Conservation (phyloP, 202 grass and related monocot genomes). For the Panicum hallii region DNA sequence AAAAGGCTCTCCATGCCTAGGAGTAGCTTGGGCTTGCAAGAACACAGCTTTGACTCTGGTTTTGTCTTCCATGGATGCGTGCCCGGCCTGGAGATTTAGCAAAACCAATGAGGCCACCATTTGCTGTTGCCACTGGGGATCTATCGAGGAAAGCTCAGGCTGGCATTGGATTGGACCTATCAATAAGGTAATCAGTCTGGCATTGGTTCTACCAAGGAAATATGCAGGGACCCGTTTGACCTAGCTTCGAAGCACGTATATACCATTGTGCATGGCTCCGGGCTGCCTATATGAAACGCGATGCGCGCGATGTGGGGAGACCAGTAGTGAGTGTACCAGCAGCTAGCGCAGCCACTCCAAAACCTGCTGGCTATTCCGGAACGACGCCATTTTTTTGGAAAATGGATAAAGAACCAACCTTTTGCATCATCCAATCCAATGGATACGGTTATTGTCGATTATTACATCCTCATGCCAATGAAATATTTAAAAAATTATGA, state of each 20-base stretch:
- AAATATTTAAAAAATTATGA: too few species aligned
- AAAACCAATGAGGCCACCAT: background rate
- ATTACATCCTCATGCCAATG: too few species aligned
- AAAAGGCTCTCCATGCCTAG: too few species aligned
- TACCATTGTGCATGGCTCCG: background rate
- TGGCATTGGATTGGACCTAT: background rate
- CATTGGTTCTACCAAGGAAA: background rate
- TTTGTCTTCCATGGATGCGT: background rate
- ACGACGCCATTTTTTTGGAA: too few species aligned
- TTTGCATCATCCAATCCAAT: too few species aligned
- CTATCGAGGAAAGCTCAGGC: background rate
- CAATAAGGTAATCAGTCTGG: background rate
- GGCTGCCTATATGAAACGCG: background rate
- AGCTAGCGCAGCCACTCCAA: too few species aligned
- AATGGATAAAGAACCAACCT: too few species aligned
- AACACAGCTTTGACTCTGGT: too few species aligned
- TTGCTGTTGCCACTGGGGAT: background rate
- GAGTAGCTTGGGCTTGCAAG: too few species aligned
- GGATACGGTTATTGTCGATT: too few species aligned
- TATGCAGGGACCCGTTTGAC: background rate
- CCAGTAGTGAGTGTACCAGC: background rate
- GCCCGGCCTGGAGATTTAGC: background rate
- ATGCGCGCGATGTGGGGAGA: background rate
- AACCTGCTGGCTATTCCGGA: background rate
- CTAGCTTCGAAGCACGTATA: background rate